phyloP scores from a whole-genome alignment of 2,329 filamentous ascomycete genomes.

The Madurella fahalii region DNA sequence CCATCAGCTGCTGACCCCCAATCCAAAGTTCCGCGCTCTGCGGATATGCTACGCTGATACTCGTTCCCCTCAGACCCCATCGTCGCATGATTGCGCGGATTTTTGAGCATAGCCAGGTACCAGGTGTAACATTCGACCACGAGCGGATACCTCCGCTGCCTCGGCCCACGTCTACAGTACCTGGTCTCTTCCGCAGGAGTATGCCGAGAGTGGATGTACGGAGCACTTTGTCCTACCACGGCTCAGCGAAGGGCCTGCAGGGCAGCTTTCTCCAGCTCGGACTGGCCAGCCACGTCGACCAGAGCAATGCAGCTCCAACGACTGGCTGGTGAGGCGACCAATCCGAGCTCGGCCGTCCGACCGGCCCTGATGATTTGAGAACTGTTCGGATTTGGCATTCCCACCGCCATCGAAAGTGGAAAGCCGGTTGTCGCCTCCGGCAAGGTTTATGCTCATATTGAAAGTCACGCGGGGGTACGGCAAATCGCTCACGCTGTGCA shows the following conservation, averaged over 20 bases:
- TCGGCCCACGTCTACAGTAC: conserved; percentile 3
- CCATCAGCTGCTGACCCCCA: conserved; percentile 3
- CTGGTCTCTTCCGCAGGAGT: conserved; percentile 1
- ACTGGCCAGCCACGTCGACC: conserved; percentile 20
- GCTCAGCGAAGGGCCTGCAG: conserved; percentile 11
- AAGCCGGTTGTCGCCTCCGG: conserved; percentile 2
- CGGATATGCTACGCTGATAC: conserved; percentile 19
- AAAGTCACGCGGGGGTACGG: neutral
- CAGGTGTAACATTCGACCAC: conserved; percentile 20
- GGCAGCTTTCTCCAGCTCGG: conserved; percentile 5
- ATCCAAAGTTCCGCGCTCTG: conserved; percentile 12
- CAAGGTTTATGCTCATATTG: neutral
- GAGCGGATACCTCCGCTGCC: conserved; percentile 16
- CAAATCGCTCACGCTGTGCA: neutral
- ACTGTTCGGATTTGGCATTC: conserved; percentile 15
- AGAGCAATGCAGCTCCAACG: neutral
- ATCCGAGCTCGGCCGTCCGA: conserved; percentile 29
- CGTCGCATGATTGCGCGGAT: conserved; percentile 2
- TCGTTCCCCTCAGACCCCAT: neutral
- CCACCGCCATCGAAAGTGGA: neutral
- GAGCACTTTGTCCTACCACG: conserved; percentile 21
- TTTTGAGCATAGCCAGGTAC: conserved; percentile 14
- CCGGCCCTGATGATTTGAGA: conserved; percentile 21
- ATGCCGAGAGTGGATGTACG: conserved; percentile 7
- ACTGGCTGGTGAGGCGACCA: conserved; percentile 29